phyloP scores from a whole-genome alignment of 768 basidiomycete genomes.

The Brasilioporus rufonigricans region DNA sequence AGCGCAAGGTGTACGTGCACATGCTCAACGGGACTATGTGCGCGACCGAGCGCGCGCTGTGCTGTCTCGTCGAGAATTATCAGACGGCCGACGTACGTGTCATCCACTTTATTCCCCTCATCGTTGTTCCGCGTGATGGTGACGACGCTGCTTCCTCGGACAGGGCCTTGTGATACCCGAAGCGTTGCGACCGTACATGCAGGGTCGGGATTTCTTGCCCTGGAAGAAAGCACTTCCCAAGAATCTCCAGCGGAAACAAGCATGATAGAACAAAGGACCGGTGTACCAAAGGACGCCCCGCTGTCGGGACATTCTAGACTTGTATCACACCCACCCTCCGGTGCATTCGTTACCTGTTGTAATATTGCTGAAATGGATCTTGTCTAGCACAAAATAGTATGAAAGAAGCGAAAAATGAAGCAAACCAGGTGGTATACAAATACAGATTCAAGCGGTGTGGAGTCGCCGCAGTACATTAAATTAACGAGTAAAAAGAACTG shows the following conservation, averaged over 20 bases:
- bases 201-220: constrained; percentile 86
- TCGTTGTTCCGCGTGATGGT: background rate
- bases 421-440: constrained; percentile 8
- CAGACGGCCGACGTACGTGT: constrained; percentile 84
- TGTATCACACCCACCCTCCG: background rate
- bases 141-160: background rate
- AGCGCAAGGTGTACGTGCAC: constrained; percentile 93
- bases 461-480: constrained; percentile 16
- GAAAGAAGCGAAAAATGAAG: background rate
- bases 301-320: too few species aligned
- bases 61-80: constrained; percentile 98
- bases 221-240: constrained; percentile 83
- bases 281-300: background rate
- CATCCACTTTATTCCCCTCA: too few species aligned
- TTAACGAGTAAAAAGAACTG: constrained; percentile 11
- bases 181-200: constrained; percentile 92
- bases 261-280: constrained; percentile 19
- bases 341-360: background rate
- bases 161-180: constrained; percentile 91
- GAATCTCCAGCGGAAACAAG: constrained; percentile 70
- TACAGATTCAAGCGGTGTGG: constrained; percentile 18
- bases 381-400: background rate
- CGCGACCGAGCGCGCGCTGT: constrained; percentile 94
- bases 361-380: constrained; percentile 1
- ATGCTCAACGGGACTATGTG: constrained; percentile 99